Evolutionary conservation across 306 rosid species (phyloP).

Genomic region (Calophaca sinica): DNA sequence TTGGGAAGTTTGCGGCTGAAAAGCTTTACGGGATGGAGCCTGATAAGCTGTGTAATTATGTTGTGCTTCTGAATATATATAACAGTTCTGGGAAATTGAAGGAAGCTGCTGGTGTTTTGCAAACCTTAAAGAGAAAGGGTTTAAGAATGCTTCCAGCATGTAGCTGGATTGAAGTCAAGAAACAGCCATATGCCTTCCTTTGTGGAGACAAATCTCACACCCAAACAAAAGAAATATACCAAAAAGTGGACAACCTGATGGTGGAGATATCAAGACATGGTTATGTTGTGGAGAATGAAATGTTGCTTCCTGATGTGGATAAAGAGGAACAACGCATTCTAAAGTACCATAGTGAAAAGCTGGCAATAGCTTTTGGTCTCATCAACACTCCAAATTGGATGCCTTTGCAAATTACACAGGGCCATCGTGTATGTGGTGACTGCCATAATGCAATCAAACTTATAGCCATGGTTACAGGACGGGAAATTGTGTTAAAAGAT

Average conservation of each 20-base stretch:
- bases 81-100: constrained; percentile 65
- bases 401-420: constrained; percentile 76
- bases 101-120: constrained; percentile 87
- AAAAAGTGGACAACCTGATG: constrained; percentile 70
- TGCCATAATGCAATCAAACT: constrained; percentile 84
- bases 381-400: constrained; percentile 65
- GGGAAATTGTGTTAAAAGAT: constrained; percentile 82
- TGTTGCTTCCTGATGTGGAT: constrained; percentile 81
- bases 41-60: constrained; percentile 73
- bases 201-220: constrained; percentile 69
- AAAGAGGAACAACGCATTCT: constrained; percentile 62
- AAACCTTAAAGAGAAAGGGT: constrained; percentile 76
- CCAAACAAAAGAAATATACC: constrained; percentile 59
- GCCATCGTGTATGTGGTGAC: constrained; percentile 75
- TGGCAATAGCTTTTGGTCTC: constrained; percentile 85
- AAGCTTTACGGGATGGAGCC: constrained; percentile 85
- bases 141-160: constrained; percentile 77
- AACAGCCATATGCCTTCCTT: constrained; percentile 57
- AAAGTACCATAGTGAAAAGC: constrained; percentile 79
- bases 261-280: constrained; percentile 67
- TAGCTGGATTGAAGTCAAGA: constrained; percentile 81
- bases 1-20: constrained; percentile 82
- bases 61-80: constrained; percentile 78
- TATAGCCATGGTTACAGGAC: constrained; percentile 68
- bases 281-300: constrained; percentile 51